phyloP scores from a whole-genome alignment of 257 asterid species.

The Jacaranda mimosifolia region DNA sequence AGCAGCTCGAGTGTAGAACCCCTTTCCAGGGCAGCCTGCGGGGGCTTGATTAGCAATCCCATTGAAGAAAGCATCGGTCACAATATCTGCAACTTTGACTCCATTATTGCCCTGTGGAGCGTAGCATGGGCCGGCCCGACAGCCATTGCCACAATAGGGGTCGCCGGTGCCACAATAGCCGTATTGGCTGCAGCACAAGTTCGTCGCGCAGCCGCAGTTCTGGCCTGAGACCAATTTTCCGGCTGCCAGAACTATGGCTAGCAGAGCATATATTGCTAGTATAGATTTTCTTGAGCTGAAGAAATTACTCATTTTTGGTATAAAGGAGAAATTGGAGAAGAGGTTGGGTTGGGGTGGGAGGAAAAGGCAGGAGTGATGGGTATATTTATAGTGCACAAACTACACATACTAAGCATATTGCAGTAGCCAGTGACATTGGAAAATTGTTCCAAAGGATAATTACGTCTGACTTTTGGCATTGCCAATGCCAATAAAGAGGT shows the following conservation, averaged over 20 bases:
- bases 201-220: slow-evolving; percentile 37
- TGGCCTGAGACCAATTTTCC: slow-evolving; percentile 34
- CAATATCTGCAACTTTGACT: slow-evolving; percentile 36
- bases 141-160: slow-evolving; percentile 41
- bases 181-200: slow-evolving; percentile 41
- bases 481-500: too few species aligned
- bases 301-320: not conserved
- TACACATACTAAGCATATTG: too few species aligned
- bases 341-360: not conserved
- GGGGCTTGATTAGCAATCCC: slow-evolving; percentile 43
- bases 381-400: not conserved
- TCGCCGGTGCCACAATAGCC: slow-evolving; percentile 40
- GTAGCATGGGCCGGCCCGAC: slow-evolving; percentile 38
- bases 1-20: too few species aligned
- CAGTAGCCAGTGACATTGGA: too few species aligned
- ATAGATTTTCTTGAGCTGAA: not conserved
- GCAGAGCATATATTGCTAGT: slow-evolving; percentile 16
- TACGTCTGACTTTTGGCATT: too few species aligned
- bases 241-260: slow-evolving; percentile 34
- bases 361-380: not conserved
- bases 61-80: slow-evolving; percentile 43
- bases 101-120: not conserved
- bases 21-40: slow-evolving; percentile 36
- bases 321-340: not conserved
- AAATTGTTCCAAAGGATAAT: too few species aligned